Conservation (phyloP, 768 basidiomycete species). For the Flagelloscypha sp. region DNA sequence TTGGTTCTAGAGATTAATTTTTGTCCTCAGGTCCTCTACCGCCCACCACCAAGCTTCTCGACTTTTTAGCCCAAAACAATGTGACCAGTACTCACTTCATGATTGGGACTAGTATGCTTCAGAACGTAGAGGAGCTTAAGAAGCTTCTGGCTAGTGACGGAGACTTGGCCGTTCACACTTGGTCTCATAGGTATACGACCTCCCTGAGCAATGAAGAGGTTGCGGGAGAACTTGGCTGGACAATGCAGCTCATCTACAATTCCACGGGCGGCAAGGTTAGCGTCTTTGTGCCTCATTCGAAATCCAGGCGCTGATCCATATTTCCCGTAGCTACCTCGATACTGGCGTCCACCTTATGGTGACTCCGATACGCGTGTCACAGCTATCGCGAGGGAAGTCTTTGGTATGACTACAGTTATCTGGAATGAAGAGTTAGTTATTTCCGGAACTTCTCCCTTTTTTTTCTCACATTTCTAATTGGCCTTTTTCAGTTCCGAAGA, state of each 20-base stretch:
- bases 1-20: no score
- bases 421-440: constrained; percentile 93
- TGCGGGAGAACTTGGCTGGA: constrained; percentile 72
- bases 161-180: constrained; percentile 53
- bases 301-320: no score
- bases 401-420: constrained; percentile 74
- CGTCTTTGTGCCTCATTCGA: no score
- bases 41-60: constrained; percentile 42
- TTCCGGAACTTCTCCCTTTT: no score
- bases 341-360: constrained; percentile 87
- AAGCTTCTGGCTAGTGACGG: constrained; percentile 38
- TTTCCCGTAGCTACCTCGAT: no score
- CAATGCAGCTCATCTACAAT: constrained; percentile 70
- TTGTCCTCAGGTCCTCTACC: no score
- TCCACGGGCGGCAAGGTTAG: constrained; percentile 67
- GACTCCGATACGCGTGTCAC: constrained; percentile 78
- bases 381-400: constrained; percentile 78
- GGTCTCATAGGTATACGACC: constrained; percentile 78
- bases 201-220: constrained; percentile 60
- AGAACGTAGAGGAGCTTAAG: constrained; percentile 47
- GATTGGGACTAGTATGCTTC: constrained; percentile 73
- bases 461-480: no score
- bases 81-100: constrained; percentile 77
- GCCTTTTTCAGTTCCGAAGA: no score
- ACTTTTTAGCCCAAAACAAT: constrained; percentile 58